Conservation (phyloP, 768 basidiomycete species). For the Pulveroboletus sp. region DNA sequence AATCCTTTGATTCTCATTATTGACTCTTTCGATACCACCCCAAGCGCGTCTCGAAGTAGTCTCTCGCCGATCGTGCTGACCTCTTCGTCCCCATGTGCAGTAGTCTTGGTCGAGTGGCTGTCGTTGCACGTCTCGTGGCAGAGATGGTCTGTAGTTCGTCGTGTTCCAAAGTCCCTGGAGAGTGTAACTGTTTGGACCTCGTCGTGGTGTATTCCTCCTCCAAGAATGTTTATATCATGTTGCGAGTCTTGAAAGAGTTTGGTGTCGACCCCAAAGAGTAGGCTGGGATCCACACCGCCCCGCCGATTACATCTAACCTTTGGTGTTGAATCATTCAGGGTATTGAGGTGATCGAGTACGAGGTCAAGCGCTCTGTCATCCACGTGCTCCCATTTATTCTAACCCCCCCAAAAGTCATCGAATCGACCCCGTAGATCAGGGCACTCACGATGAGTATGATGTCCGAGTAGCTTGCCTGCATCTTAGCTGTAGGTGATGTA, state of each 20-base stretch:
- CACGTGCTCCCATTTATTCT: constrained; percentile 91
- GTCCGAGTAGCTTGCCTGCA: constrained; percentile 96
- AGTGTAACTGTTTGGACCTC: constrained; percentile 83
- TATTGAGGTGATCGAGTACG: constrained; percentile 82
- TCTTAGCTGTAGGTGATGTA: constrained; percentile 83
- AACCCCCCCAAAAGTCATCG: constrained; percentile 6
- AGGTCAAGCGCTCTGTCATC: constrained; percentile 74
- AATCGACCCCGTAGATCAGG: neutral
- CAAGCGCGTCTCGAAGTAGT: constrained; percentile 45
- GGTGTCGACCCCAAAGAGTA: constrained; percentile 91
- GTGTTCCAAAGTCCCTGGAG: constrained; percentile 36
- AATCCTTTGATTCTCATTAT: constrained; percentile 89
- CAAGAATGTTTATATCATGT: neutral
- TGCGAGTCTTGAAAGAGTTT: constrained; percentile 51
- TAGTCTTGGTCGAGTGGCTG: neutral
- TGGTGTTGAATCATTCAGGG: constrained; percentile 86
- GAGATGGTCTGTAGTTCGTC: constrained; percentile 18
- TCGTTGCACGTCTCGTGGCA: constrained; percentile 8
- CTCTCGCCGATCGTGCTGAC: constrained; percentile 32
- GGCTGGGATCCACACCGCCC: constrained; percentile 64
- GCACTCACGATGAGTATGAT: constrained; percentile 72
- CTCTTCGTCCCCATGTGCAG: constrained; percentile 5
- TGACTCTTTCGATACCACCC: constrained; percentile 54
- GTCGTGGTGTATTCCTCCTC: constrained; percentile 52
- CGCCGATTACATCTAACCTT: constrained; percentile 67